phyloP scores from a whole-genome alignment of 441 rosid genomes.

The Viola pubescens region DNA sequence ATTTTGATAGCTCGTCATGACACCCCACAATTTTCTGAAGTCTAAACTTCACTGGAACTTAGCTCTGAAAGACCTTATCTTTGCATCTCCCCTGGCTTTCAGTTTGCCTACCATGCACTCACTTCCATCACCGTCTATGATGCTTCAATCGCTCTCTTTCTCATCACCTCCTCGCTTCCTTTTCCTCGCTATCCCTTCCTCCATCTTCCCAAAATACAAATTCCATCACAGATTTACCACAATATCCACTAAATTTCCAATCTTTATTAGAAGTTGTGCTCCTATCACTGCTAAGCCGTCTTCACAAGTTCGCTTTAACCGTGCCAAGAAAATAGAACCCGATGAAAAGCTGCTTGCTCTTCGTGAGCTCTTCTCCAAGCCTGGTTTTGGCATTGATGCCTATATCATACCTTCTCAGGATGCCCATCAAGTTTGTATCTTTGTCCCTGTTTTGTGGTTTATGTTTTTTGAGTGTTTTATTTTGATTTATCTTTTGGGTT shows the following conservation, averaged over 20 bases:
- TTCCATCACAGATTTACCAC: conserved; percentile 16
- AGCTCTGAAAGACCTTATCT: conserved; percentile 8
- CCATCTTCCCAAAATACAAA: conserved; percentile 23
- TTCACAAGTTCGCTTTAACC: conserved; percentile 44
- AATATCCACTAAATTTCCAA: conserved; percentile 17
- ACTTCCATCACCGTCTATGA: conserved; percentile 39
- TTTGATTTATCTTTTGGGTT: not conserved
- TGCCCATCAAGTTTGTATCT: conserved; percentile 74
- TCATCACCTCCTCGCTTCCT: conserved; percentile 36
- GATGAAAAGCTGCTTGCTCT: conserved; percentile 72
- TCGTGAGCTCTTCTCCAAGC: conserved; percentile 52
- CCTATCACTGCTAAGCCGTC: conserved; percentile 71
- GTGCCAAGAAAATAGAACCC: conserved; percentile 21
- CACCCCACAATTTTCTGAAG: too few relatives aligned
- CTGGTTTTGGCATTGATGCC: conserved; percentile 76
- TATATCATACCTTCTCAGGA: conserved; percentile 93
- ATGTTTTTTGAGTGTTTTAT: not conserved
- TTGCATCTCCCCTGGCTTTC: not conserved
- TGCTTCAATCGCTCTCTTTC: conserved; percentile 45
- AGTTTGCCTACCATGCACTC: conserved; percentile 27
- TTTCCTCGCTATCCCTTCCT: conserved; percentile 1
- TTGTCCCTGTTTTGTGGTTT: not conserved
- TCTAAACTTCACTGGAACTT: not conserved
- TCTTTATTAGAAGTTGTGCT: conserved; percentile 36
- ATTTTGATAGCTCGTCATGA: too few relatives aligned